A percentile compares a stretch with the other conserved stretches of the same genome.
Evolutionary conservation across 345 rosid genomes (phyloP).

Genomic region (Streptanthus diversifolius): DNA sequence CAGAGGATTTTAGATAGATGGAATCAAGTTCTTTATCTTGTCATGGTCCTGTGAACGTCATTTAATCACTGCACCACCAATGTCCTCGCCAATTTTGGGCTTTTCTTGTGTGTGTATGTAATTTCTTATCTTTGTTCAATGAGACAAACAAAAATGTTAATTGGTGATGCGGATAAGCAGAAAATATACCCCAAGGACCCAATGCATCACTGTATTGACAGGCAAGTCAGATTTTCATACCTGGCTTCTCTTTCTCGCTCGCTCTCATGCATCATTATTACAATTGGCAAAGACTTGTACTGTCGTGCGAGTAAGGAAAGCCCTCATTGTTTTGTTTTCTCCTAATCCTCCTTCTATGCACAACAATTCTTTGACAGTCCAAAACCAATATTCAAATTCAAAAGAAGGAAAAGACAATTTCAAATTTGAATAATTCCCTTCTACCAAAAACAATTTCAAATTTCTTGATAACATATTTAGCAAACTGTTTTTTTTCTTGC

Average conservation of each 20-base stretch:
- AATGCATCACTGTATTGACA: slow-evolving; percentile 26
- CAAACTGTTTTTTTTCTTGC: slow-evolving; percentile 3
- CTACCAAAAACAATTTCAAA: slow-evolving; percentile 6
- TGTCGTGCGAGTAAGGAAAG: slow-evolving; percentile 19
- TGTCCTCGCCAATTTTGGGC: background rate
- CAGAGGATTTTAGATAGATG: background rate
- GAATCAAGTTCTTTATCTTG: background rate
- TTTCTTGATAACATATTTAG: slow-evolving; percentile 28
- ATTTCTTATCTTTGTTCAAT: background rate
- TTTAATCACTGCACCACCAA: slow-evolving; percentile 4
- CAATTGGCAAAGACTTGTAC: background rate
- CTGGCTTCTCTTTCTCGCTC: slow-evolving; percentile 9
- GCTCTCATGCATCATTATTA: slow-evolving; percentile 25
- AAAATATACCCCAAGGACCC: slow-evolving; percentile 23
- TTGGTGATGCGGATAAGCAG: slow-evolving; percentile 1
- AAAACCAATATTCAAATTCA: slow-evolving; percentile 17
- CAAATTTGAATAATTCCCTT: background rate
- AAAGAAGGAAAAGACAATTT: slow-evolving; percentile 1
- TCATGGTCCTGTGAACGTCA: slow-evolving; percentile 11
- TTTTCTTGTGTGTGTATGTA: background rate
- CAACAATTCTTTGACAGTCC: background rate
- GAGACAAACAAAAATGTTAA: slow-evolving; percentile 12
- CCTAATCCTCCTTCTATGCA: background rate
- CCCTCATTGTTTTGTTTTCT: slow-evolving; percentile 10
- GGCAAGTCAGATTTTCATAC: slow-evolving; percentile 15